Conservation (phyloP, 225 moss, liverwort and hornwort genomes). For the Marchantia polymorpha region DNA sequence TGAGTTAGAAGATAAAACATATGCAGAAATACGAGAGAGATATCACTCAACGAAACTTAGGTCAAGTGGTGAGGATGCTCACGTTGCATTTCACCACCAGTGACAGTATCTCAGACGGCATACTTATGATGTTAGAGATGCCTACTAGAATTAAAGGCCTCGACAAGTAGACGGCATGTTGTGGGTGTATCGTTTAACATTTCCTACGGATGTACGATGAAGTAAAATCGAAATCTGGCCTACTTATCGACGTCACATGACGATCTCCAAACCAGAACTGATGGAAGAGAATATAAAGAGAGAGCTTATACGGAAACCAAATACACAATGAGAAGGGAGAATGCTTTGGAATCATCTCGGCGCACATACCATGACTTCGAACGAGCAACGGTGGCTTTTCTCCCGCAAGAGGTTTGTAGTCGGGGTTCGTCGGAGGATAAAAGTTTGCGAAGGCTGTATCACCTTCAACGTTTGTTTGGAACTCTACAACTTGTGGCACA, state of each 20-base stretch:
- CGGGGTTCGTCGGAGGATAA: slow-evolving; percentile 69
- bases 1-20: background rate
- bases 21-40: too few relatives aligned
- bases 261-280: background rate
- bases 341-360: background rate
- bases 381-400: slow-evolving; percentile 81
- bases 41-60: background rate
- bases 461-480: slow-evolving; percentile 65
- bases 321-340: background rate
- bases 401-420: slow-evolving; percentile 55
- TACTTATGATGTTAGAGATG: background rate
- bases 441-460: slow-evolving; percentile 85
- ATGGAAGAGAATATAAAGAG: background rate
- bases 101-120: background rate
- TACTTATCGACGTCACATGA: background rate
- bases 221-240: background rate
- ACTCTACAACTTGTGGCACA: slow-evolving; percentile 72
- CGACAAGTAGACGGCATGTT: too few relatives aligned
- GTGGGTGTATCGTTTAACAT: too few relatives aligned
- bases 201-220: too few relatives aligned
- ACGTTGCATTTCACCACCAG: background rate
- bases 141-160: too few relatives aligned
- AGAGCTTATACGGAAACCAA: background rate
- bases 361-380: slow-evolving; percentile 78
- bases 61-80: background rate